phyloP scores from a whole-genome alignment of 2,329 filamentous ascomycete genomes.

The Scedosporium dehoogii region DNA sequence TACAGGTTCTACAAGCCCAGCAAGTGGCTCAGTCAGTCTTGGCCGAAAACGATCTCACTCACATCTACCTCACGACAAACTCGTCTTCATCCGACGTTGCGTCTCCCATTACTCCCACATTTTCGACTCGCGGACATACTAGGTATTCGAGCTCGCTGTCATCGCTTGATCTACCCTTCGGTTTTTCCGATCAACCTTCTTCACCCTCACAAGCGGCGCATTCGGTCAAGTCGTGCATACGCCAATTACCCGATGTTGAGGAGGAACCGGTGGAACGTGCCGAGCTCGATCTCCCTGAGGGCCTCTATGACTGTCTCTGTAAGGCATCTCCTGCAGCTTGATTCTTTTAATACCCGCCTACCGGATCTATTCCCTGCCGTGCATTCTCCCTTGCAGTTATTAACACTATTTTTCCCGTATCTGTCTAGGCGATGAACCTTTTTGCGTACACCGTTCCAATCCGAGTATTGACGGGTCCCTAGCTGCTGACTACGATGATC shows the following conservation, averaged over 20 bases:
- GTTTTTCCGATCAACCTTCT: constrained; percentile 39
- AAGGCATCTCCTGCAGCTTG: constrained; percentile 28
- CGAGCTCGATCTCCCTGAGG: constrained; percentile 40
- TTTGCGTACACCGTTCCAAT: constrained; percentile 16
- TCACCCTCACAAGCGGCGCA: constrained; percentile 35
- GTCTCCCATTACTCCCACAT: constrained; percentile 62
- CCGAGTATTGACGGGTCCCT: constrained; percentile 16
- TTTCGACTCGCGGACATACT: constrained; percentile 53
- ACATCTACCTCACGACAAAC: constrained; percentile 36
- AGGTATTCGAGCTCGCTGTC: constrained; percentile 68
- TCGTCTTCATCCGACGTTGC: constrained; percentile 57
- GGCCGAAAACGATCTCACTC: constrained; percentile 22
- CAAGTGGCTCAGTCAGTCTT: background rate
- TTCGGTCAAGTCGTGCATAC: constrained; percentile 40
- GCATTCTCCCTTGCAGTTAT: constrained; percentile 3
- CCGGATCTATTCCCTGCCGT: background rate
- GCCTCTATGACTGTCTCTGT: constrained; percentile 64
- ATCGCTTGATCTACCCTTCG: constrained; percentile 56
- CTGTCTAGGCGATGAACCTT: constrained; percentile 25
- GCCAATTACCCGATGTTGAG: constrained; percentile 67
- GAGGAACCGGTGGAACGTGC: constrained; percentile 71
- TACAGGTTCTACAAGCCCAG: background rate
- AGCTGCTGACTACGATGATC: constrained; percentile 47
- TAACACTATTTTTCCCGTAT: constrained; percentile 30
- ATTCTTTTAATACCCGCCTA: background rate